Conservation (phyloP, 176 grass and related monocot genomes). For the Elaeis guineensis region DNA sequence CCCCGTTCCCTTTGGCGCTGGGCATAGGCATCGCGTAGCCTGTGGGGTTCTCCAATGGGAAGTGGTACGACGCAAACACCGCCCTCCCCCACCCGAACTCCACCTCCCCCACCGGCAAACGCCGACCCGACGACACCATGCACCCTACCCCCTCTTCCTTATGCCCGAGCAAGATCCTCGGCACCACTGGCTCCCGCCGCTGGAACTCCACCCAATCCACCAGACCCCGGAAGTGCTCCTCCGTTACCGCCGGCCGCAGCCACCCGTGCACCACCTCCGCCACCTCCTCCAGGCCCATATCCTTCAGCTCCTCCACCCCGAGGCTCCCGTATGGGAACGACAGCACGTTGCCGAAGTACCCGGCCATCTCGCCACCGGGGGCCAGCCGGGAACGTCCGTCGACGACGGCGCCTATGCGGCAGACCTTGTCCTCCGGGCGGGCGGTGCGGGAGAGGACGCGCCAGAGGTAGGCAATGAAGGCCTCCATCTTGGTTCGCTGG, state of each 20-base stretch:
- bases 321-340: slow-evolving; percentile 45
- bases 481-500: slow-evolving; percentile 41
- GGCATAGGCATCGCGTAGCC: slow-evolving; percentile 77
- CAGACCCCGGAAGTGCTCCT: slow-evolving; percentile 40
- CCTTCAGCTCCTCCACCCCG: background rate
- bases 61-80: slow-evolving; percentile 54
- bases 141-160: slow-evolving; percentile 17
- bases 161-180: slow-evolving; percentile 32
- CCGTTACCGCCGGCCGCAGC: slow-evolving; percentile 31
- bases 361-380: slow-evolving; percentile 20
- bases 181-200: slow-evolving; percentile 28
- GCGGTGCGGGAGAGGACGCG: slow-evolving; percentile 27
- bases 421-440: background rate
- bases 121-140: slow-evolving; percentile 51
- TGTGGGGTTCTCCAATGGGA: slow-evolving; percentile 29
- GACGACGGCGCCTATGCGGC: slow-evolving; percentile 63
- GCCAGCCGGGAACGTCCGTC: slow-evolving; percentile 40
- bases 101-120: slow-evolving; percentile 32
- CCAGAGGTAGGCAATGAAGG: slow-evolving; percentile 72
- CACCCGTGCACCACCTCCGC: slow-evolving; percentile 46
- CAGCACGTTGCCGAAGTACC: slow-evolving; percentile 68
- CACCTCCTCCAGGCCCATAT: slow-evolving; percentile 37
- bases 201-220: slow-evolving; percentile 47
- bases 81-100: slow-evolving; percentile 49
- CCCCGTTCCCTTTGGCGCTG: background rate